Evolutionary conservation across 139 green algal species (phyloP), one percentile per base, ranked within the genome.

Genomic region (Volvox reticuliferus): DNA sequence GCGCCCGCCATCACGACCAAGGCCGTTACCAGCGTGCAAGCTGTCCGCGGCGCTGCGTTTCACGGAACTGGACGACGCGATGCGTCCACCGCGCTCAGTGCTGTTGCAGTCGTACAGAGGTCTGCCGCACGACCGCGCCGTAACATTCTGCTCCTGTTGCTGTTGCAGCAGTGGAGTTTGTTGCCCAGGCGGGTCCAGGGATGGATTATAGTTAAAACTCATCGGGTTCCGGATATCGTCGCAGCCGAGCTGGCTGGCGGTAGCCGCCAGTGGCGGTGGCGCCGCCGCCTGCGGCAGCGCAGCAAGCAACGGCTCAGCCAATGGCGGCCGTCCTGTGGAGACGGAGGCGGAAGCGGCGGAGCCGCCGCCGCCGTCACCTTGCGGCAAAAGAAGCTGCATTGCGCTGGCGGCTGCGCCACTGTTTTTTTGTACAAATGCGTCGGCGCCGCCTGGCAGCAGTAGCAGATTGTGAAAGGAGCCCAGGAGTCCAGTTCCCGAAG

Each of bases 161-260:
- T 81, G 30, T 35, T 81, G 75, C 33, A 28, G 65, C 24, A 28
- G 65, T 28, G 65, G 65, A 73, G 65, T 5, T 12, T 24, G 65
- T 35, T 81, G 32, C 75, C 18, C 13, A 3, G 3, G 75, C 14
- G 84, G 67, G 22, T 79, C 32, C 20, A 88, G 33, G 22, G 24
- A 63, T 17, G 84, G 84, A 36, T 83, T 19, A 75, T 83, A 83
- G 28, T 75, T 82, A 1, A 62, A 30, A 75, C 71, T 84, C 86
- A 90, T 90, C 30, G 69, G 86, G 30, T 90, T 90, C 21, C 71
- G 50, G 2, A 22, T n/a, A 67, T 83, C 44, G 30, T 90, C 86
- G 69, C 68, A 81, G 28, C 44, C 20, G 30, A 80, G 73, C 9
- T 50, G n/a, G 73, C 20, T 44, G 73, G n/a, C n/a, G n/a, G n/a